Base-by-base conservation (phyloP, 23 red algal species). In the Gracilaria domingensis region DNA sequence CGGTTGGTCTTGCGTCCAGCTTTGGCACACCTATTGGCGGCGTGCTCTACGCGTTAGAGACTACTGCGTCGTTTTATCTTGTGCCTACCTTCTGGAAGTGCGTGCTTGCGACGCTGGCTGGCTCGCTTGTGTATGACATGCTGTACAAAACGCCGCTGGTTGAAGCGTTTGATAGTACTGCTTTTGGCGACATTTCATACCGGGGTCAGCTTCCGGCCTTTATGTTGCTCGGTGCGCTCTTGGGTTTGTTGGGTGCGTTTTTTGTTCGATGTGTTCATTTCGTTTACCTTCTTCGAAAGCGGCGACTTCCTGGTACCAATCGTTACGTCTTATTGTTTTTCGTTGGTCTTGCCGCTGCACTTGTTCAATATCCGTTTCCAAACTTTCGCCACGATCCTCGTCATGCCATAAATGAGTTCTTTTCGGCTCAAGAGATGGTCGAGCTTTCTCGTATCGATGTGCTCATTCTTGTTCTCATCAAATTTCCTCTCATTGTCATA, bases 11-110 rank as follows among this genome's bases (percentile, higher is more conserved):
- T 44, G 97, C 97, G 6, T 94, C 88, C 17, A 96, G 94, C 45
- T 99, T 99, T 66, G 97, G 97, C 37, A 93, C 97, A 12, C 97
- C 97, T 16, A 89, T 99, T 23, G 97, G 97, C 26, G 97, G 97
- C 33, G 97, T 99, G 35, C 82, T 99, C 7, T 99, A 99, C 65
- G 94, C 97, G 0, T 58, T 99, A 54, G 97, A 99, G 70, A 99
- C 97, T 34, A 99, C 94, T 14, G 91, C 94, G 0, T 95, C 94
- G 8, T 99, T 96, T 92, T 99, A 99, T 86, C 88, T 99, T 36
- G 97, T 99, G 48, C 93, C 92, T 24, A 94, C 97, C 12, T 99
- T 96, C 89, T 99, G 97, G 97, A 99, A 99, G 39, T 87, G 88
- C 64, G 80, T 95, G 24, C 38, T 96, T 45, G 75, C 93, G 32